phyloP scores from a whole-genome alignment of 257 asterid genomes.

The Fraxinus pennsylvanica region DNA sequence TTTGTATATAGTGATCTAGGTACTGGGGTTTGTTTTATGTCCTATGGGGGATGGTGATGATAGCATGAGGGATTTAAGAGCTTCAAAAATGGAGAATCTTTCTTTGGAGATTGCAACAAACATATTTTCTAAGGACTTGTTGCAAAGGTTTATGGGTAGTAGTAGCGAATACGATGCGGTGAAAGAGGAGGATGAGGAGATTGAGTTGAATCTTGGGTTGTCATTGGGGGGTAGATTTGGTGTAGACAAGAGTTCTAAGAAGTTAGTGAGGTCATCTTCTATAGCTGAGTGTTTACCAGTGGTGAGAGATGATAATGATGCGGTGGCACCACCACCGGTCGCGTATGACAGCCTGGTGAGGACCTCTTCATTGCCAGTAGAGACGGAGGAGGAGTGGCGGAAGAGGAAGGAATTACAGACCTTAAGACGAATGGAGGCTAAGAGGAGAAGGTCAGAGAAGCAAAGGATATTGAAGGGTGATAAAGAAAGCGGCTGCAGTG shows the following conservation, averaged over 20 bases:
- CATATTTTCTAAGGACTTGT: conserved; percentile 61
- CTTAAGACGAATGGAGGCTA: conserved; percentile 90
- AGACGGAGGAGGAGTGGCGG: conserved; percentile 91
- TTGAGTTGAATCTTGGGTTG: conserved; percentile 92
- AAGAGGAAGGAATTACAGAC: conserved; percentile 90
- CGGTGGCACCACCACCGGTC: conserved; percentile 38
- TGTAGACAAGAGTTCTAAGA: conserved; percentile 61
- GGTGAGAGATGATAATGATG: conserved; percentile 57
- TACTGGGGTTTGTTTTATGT: conserved; percentile 22
- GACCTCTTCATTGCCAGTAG: conserved; percentile 88
- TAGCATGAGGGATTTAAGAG: conserved; percentile 34
- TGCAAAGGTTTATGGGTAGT: conserved; percentile 73
- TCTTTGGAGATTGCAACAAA: conserved; percentile 46
- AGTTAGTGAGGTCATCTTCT: conserved; percentile 68
- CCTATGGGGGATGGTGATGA: conserved; percentile 56
- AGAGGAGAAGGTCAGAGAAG: conserved; percentile 84
- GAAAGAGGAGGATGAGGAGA: conserved; percentile 36
- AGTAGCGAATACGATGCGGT: conserved; percentile 25
- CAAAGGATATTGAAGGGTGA: conserved; percentile 59
- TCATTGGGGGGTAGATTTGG: conserved; percentile 95
- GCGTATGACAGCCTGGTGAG: conserved; percentile 49
- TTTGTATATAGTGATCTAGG: not conserved
- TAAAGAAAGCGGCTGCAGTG: conserved; percentile 32
- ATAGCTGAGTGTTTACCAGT: conserved; percentile 71
- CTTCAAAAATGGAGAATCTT: conserved; percentile 63